These are phyloP conservation scores for Flaveria linearis DNA, from an alignment of 129 eudicot genomes.

Conservation along the genomic window DNA sequence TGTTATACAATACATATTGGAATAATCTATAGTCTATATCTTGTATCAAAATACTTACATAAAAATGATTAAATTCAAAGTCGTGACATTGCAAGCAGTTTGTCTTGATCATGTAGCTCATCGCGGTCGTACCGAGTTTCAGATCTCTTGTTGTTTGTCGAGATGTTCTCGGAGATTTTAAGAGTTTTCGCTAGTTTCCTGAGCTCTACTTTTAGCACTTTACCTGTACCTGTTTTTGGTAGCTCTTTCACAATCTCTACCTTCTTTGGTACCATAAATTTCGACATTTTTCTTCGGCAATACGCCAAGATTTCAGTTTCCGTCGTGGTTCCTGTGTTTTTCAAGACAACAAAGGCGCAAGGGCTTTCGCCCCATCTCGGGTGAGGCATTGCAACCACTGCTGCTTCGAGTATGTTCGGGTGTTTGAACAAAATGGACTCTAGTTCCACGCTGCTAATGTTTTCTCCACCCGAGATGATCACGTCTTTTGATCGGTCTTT, in stretches of 20 bases:
- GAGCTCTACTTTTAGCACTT: slow-evolving; percentile 40
- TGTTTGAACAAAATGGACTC: slow-evolving; percentile 41
- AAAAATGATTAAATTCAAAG: slow-evolving; percentile 1
- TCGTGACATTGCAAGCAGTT: background rate
- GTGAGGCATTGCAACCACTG: slow-evolving; percentile 59
- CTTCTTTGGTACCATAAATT: slow-evolving; percentile 48
- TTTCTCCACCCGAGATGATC: slow-evolving; percentile 60
- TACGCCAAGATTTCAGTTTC: slow-evolving; percentile 37
- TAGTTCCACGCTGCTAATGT: slow-evolving; percentile 55
- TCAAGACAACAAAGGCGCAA: slow-evolving; percentile 48
- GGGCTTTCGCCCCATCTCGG: slow-evolving; percentile 52
- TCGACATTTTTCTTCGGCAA: slow-evolving; percentile 43
- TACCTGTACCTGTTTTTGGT: slow-evolving; percentile 52
- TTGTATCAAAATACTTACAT: background rate
- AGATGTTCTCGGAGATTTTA: slow-evolving; percentile 6
- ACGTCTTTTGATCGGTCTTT: slow-evolving; percentile 55
- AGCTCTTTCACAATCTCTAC: slow-evolving; percentile 37
- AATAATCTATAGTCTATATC: background rate
- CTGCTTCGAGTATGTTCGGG: slow-evolving; percentile 45
- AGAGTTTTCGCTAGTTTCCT: slow-evolving; percentile 41
- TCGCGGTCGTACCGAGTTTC: background rate
- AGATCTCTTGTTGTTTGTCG: background rate
- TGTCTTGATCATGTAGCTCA: slow-evolving; percentile 3
- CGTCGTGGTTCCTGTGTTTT: background rate
- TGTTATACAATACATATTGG: no score